Percentiles rank a stretch among this genome's conserved stretches.
Conservation (phyloP, 805 yeast genomes). For the Starmerella gropengiesseri region DNA sequence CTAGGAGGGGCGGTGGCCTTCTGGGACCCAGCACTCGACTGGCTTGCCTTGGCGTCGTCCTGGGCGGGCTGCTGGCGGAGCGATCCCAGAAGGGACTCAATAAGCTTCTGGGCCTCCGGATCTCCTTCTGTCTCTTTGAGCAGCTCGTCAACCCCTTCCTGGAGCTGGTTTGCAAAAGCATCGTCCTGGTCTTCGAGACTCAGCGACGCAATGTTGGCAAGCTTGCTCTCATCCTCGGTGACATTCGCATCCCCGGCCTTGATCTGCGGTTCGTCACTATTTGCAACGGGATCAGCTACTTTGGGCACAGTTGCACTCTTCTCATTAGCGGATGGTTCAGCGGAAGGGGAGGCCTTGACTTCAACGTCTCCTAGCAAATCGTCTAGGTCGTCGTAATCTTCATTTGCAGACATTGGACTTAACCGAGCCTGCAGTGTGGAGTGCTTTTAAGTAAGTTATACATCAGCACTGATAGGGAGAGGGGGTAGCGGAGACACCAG, state of each 20-base stretch:
- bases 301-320: neutral
- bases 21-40: conserved; percentile 5
- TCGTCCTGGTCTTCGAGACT: neutral
- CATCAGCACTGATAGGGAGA: conserved; percentile 1
- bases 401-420: conserved; percentile 6
- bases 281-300: neutral
- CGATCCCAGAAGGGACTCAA: too few relatives aligned
- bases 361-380: conserved; percentile 79
- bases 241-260: conserved; percentile 18
- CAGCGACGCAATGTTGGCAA: conserved; percentile 1
- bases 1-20: conserved; percentile 8
- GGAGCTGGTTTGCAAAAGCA: conserved; percentile 28
- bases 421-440: neutral
- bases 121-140: conserved; percentile 41
- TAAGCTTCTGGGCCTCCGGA: conserved; percentile 41
- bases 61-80: neutral
- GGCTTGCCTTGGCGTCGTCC: conserved; percentile 11
- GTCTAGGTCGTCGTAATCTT: conserved; percentile 25
- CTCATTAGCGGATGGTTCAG: neutral
- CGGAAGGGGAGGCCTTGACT: conserved; percentile 28
- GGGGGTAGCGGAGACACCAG: too few relatives aligned
- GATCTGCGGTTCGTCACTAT: conserved; percentile 26
- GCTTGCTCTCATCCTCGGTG: neutral
- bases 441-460: too few relatives aligned
- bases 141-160: conserved; percentile 35